Base-by-base conservation (phyloP, 306 rosid species). In the Pyrus communis region DNA sequence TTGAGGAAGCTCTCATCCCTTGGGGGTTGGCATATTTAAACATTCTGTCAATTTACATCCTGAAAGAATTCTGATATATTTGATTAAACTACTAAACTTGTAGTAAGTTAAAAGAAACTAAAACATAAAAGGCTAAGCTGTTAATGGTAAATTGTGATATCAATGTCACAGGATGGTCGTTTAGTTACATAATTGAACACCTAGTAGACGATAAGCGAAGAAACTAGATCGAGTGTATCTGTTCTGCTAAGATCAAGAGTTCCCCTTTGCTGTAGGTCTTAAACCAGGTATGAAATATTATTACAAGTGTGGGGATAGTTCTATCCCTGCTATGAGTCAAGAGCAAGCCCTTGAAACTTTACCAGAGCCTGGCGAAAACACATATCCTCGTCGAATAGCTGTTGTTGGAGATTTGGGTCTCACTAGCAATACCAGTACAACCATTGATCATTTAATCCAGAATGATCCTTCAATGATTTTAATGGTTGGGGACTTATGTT, bases 401-500 rank as follows among this genome's bases (percentile, higher is more conserved):
- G 80, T 94, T 11, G 78, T 91, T 77, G 98, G 98, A 86, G 98
- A 94, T 78, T 87, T 94, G 80, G 98, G 98, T 7, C 98, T 94
- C 75, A 93, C 96, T 27, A 90, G 89, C 78, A 93, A 91, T 79
- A 85, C 97, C 63, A 45, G 93, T 18, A 79, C 97, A 75, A 94
- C 97, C 28, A 58, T 94, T 85, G 94, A 90, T 80, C 97, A 91
- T 85, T 64, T 93, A 69, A 79, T 46, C 77, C 65, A 82, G 81
- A 94, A 94, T 77, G 90, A 94, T 74, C 98, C 98, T 78, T 94
- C 97, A 66, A 80, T 90, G 91, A 91, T 91, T 71, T 72, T 91
- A 75, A 88, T 91, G 90, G 77, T 93, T 54, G 97, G 94, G 75
- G 97, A 94, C 80, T 82, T 91, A 40, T 85, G 81, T 45, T 91